phyloP scores from a whole-genome alignment of 1,284 basidiomycete species.

The Fistulina hepatica region DNA sequence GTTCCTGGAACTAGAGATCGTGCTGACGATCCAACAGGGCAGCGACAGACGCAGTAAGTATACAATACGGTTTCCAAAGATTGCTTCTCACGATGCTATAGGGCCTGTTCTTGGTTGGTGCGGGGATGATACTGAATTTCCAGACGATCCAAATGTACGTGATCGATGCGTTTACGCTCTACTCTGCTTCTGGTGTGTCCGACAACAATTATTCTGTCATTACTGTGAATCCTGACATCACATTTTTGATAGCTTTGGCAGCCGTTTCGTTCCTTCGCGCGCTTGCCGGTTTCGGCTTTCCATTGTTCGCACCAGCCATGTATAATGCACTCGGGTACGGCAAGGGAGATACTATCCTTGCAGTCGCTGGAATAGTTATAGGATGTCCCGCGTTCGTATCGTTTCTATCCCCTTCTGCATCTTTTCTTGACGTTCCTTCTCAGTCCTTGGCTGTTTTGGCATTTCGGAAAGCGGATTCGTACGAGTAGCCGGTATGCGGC shows the following conservation, averaged over 20 bases:
- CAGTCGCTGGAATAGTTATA: slow-evolving; percentile 39
- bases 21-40: slow-evolving; percentile 57
- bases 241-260: slow-evolving; percentile 1
- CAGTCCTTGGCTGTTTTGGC: slow-evolving; percentile 46
- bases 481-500: slow-evolving; percentile 23
- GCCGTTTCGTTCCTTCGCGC: slow-evolving; percentile 49
- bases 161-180: slow-evolving; percentile 54
- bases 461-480: slow-evolving; percentile 37
- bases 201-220: too few relatives aligned
- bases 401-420: background rate
- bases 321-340: slow-evolving; percentile 53
- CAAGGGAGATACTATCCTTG: slow-evolving; percentile 52
- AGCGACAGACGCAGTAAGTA: too few relatives aligned
- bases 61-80: background rate
- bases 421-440: background rate
- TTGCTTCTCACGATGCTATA: slow-evolving; percentile 16
- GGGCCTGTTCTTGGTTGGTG: slow-evolving; percentile 48
- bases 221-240: too few relatives aligned
- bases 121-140: slow-evolving; percentile 43
- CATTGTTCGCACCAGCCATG: slow-evolving; percentile 58
- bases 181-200: slow-evolving; percentile 46
- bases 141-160: slow-evolving; percentile 54
- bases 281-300: slow-evolving; percentile 55
- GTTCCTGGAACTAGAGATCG: too few relatives aligned
- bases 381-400: slow-evolving; percentile 60